Percentiles rank a stretch among this genome's conserved stretches.
These are phyloP conservation scores for Pogostemon cablin DNA, from an alignment of 257 asterid genomes.

Conservation along the genomic window DNA sequence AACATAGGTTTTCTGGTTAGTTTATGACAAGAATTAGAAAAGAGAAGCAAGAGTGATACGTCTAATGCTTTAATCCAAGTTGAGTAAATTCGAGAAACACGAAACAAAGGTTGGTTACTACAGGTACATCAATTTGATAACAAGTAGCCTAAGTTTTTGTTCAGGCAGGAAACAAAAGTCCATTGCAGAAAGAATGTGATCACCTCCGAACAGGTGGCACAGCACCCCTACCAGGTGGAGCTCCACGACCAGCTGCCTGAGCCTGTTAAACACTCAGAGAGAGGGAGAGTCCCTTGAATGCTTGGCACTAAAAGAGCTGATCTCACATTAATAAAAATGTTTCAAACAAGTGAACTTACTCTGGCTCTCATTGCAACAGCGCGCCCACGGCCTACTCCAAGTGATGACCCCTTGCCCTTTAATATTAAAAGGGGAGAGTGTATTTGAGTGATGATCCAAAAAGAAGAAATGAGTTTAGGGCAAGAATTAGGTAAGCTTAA, in stretches of 20 bases:
- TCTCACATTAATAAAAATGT: neutral
- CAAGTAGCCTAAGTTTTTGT: no score
- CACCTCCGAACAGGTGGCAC: slow-evolving; percentile 89
- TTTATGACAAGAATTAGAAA: no score
- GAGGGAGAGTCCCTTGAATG: no score
- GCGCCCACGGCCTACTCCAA: slow-evolving; percentile 99
- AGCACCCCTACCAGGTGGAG: slow-evolving; percentile 78
- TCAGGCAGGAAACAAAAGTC: neutral
- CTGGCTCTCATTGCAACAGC: slow-evolving; percentile 97
- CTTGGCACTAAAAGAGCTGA: neutral
- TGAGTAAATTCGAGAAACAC: no score
- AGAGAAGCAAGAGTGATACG: no score
- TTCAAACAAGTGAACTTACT: slow-evolving; percentile 45
- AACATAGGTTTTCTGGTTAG: no score
- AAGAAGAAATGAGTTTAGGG: slow-evolving; percentile 39
- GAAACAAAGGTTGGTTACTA: no score
- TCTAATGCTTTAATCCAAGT: no score
- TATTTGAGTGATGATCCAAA: neutral
- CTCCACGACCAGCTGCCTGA: slow-evolving; percentile 93
- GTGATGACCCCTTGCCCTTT: slow-evolving; percentile 90
- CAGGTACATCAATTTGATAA: no score
- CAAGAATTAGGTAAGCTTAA: slow-evolving; percentile 59
- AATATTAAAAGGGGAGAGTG: slow-evolving; percentile 18
- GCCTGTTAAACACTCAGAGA: slow-evolving; percentile 48
- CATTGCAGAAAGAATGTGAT: slow-evolving; percentile 21